A percentile compares a stretch with the other conserved stretches of the same genome.
Evolutionary conservation across 2,329 filamentous ascomycete genomes (phyloP).

Genomic region (Colletotrichum karsti): DNA sequence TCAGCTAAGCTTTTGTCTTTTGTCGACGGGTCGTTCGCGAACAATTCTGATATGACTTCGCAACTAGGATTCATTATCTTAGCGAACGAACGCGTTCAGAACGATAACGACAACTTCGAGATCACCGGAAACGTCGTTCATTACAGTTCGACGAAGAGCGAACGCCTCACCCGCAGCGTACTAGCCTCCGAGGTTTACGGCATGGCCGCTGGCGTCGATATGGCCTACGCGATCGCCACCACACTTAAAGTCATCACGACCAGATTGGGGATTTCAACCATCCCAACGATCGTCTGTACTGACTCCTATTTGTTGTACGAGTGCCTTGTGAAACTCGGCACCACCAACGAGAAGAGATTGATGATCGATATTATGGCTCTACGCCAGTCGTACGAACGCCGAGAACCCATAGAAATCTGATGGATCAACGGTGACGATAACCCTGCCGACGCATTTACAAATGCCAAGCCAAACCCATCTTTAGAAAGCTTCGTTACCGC

Average conservation of each 20-base stretch:
- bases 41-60: neutral
- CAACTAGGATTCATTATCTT: neutral
- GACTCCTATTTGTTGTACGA: conserved; percentile 30
- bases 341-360: conserved; percentile 33
- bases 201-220: neutral
- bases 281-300: conserved; percentile 27
- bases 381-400: conserved; percentile 27
- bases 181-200: neutral
- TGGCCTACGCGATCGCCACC: neutral
- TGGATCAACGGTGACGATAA: conserved; percentile 14
- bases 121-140: neutral
- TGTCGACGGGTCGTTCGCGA: neutral
- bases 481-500: neutral
- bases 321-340: conserved; percentile 27
- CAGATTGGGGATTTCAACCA: neutral
- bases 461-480: neutral
- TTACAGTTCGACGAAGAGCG: neutral
- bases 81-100: neutral
- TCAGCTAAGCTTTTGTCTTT: neutral
- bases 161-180: neutral
- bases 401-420: conserved; percentile 24
- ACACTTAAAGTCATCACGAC: neutral
- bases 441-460: neutral
- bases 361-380: too few relatives aligned
- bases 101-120: neutral